Conservation (phyloP, 2,329 filamentous ascomycete species). For the Clarireedia monteithiana region DNA sequence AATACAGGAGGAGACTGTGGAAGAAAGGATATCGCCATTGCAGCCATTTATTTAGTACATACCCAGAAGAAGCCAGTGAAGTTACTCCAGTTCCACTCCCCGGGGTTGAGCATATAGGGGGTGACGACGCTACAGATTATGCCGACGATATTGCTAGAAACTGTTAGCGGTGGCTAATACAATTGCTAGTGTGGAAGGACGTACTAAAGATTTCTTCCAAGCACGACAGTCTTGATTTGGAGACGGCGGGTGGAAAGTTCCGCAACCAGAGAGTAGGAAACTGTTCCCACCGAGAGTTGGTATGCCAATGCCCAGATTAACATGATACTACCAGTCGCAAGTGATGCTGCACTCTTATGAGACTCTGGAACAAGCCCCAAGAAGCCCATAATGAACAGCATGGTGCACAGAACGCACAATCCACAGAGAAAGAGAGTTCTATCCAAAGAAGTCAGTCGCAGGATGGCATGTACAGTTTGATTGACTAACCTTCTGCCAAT, state of each 20-base stretch:
- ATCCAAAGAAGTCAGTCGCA: neutral
- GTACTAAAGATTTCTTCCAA: conserved; percentile 60
- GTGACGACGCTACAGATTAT: conserved; percentile 78
- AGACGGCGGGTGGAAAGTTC: conserved; percentile 77
- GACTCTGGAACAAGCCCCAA: conserved; percentile 33
- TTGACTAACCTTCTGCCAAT: conserved; percentile 35
- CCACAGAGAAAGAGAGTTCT: conserved; percentile 46
- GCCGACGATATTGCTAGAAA: conserved; percentile 54
- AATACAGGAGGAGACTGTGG: neutral
- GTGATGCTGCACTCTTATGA: conserved; percentile 17
- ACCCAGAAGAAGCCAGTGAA: conserved; percentile 66
- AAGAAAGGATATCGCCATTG: too few relatives aligned
- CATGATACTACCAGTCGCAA: conserved; percentile 54
- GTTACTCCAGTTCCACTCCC: conserved; percentile 81
- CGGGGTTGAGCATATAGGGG: conserved; percentile 88
- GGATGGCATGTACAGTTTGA: neutral
- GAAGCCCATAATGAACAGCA: conserved; percentile 80
- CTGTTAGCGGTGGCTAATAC: neutral
- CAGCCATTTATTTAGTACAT: neutral
- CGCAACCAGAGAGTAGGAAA: conserved; percentile 81
- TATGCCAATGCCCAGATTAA: conserved; percentile 75
- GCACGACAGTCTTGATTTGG: conserved; percentile 85
- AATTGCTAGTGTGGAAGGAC: neutral
- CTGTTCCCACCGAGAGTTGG: conserved; percentile 80
- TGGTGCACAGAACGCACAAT: conserved; percentile 34